Conservation (phyloP, 2,329 filamentous ascomycete species). For the Penicillium sp. region DNA sequence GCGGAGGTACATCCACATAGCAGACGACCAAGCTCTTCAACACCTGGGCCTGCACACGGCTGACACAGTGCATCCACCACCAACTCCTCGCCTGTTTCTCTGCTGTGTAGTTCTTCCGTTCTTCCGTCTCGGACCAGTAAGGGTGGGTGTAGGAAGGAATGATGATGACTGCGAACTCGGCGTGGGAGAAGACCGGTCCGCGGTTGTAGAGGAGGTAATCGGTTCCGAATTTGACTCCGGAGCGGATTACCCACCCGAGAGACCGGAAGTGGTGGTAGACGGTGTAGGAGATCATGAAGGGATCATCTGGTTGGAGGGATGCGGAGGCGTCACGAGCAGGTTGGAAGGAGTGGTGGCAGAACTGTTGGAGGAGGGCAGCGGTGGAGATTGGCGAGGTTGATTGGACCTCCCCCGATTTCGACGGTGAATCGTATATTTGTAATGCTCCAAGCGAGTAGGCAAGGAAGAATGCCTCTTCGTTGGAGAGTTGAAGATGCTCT, state of each 20-base stretch:
- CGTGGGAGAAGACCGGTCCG: slow-evolving; percentile 90
- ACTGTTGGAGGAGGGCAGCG: slow-evolving; percentile 61
- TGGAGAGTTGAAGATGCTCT: slow-evolving; percentile 88
- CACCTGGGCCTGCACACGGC: slow-evolving; percentile 84
- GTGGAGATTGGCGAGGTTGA: slow-evolving; percentile 47
- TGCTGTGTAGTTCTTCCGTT: slow-evolving; percentile 52
- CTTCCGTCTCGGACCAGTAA: slow-evolving; percentile 61
- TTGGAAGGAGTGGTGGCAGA: slow-evolving; percentile 67
- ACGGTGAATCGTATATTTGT: slow-evolving; percentile 49
- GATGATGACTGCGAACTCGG: slow-evolving; percentile 84
- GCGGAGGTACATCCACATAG: slow-evolving; percentile 86
- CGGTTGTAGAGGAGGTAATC: slow-evolving; percentile 94
- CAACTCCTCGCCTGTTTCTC: slow-evolving; percentile 43
- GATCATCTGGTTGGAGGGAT: slow-evolving; percentile 68
- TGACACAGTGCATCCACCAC: slow-evolving; percentile 73
- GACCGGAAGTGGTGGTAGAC: slow-evolving; percentile 97
- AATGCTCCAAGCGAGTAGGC: slow-evolving; percentile 75
- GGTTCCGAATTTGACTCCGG: slow-evolving; percentile 89
- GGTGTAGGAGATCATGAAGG: slow-evolving; percentile 80
- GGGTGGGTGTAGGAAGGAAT: slow-evolving; percentile 75
- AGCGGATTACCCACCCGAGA: slow-evolving; percentile 88
- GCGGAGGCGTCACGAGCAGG: slow-evolving; percentile 51
- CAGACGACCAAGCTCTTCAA: slow-evolving; percentile 84
- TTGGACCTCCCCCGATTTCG: slow-evolving; percentile 13
- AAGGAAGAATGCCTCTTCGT: slow-evolving; percentile 90